Conservation (phyloP, 306 rosid species). For the Luffa acutangula region DNA sequence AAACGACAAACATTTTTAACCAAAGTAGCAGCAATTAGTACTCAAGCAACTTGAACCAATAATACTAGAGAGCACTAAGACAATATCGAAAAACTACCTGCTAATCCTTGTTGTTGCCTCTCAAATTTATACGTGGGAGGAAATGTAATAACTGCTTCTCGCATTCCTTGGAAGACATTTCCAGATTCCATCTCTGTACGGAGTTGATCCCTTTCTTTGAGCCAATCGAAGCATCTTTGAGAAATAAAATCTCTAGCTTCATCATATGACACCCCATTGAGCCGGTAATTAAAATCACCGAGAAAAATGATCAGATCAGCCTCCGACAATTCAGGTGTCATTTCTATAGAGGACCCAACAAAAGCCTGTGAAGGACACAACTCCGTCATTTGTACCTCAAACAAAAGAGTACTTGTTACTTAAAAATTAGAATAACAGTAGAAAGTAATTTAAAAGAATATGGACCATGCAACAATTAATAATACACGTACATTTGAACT, state of each 20-base stretch:
- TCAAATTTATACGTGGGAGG: constrained; percentile 99
- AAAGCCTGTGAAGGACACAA: constrained; percentile 35
- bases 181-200: constrained; percentile 94
- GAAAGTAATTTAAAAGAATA: constrained; percentile 5
- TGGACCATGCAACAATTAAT: constrained; percentile 3
- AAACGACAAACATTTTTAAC: neutral
- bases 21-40: neutral
- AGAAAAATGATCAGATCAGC: constrained; percentile 90
- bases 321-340: constrained; percentile 76
- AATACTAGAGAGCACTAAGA: neutral
- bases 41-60: neutral
- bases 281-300: constrained; percentile 92
- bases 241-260: constrained; percentile 97
- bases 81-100: constrained; percentile 44
- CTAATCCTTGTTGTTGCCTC: constrained; percentile 85
- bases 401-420: neutral
- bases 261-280: constrained; percentile 79
- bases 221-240: constrained; percentile 99
- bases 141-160: constrained; percentile 76
- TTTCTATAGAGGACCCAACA: constrained; percentile 49
- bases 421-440: neutral
- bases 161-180: constrained; percentile 97
- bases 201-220: constrained; percentile 90
- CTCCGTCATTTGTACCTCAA: constrained; percentile 9
- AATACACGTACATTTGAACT: constrained; percentile 59